Conservation (phyloP, 2,329 filamentous ascomycete genomes). For the Penicillium hesseltinei region DNA sequence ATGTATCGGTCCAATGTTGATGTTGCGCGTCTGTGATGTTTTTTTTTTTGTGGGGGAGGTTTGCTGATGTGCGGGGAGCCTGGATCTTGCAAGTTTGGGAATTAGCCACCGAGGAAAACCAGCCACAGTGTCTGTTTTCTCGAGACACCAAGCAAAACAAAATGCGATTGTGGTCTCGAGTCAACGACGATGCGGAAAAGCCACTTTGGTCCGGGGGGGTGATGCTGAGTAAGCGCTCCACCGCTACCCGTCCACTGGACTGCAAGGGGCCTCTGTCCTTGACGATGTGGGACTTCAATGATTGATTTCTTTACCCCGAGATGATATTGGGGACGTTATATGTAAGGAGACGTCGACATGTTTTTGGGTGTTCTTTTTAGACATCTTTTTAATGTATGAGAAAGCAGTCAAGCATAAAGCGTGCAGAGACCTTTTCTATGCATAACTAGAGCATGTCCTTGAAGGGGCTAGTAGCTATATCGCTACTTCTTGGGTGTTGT, state of each 20-base stretch:
- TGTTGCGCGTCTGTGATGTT: slow-evolving; percentile 15
- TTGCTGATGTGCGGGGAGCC: slow-evolving; percentile 5
- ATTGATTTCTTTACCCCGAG: too few species aligned
- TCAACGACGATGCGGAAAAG: slow-evolving; percentile 30
- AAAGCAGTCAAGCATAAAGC: background rate
- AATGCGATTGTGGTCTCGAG: slow-evolving; percentile 20
- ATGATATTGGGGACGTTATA: background rate
- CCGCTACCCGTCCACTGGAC: background rate
- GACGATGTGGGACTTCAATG: background rate
- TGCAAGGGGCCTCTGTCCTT: background rate
- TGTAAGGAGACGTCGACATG: background rate
- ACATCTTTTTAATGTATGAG: too few species aligned
- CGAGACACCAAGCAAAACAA: slow-evolving; percentile 10
- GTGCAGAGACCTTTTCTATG: background rate
- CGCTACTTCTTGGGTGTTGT: too few species aligned
- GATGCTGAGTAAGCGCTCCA: slow-evolving; percentile 29
- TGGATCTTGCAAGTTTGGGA: background rate
- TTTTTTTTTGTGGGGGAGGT: slow-evolving; percentile 17
- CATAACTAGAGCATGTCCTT: background rate
- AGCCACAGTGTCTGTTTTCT: slow-evolving; percentile 3
- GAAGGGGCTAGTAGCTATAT: background rate
- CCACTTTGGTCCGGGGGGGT: slow-evolving; percentile 28
- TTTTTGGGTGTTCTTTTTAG: background rate
- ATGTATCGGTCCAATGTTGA: slow-evolving; percentile 28
- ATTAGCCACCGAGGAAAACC: background rate